Evolutionary conservation across 139 green algal genomes (phyloP).

Genomic region (Chlamydomonas urium): DNA sequence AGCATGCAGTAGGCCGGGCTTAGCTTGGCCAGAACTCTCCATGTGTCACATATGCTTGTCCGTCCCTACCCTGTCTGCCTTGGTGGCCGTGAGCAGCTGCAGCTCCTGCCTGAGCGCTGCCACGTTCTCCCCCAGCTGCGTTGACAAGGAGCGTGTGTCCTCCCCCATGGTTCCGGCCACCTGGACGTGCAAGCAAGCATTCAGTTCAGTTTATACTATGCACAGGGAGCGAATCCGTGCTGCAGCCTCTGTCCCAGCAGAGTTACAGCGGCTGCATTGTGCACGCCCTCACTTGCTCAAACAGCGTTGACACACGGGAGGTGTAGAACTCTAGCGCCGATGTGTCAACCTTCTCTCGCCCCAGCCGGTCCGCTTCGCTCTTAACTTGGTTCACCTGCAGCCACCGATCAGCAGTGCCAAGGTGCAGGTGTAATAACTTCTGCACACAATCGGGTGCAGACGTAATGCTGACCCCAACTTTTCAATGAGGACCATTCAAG

Average conservation of each 20-base stretch:
- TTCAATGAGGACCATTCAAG: no score
- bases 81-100: background rate
- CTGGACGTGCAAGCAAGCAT: background rate
- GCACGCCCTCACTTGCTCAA: conserved; percentile 1
- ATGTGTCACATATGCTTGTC: background rate
- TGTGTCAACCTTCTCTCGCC: conserved; percentile 34
- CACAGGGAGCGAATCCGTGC: no score
- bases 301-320: background rate
- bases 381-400: conserved; percentile 25
- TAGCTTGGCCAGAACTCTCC: background rate
- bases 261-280: no score
- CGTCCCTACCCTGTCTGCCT: conserved; percentile 5
- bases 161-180: background rate
- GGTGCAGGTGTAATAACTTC: background rate
- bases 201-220: background rate
- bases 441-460: no score
- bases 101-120: background rate
- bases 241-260: no score
- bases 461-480: no score
- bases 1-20: no score
- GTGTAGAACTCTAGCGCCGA: conserved; percentile 38
- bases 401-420: background rate
- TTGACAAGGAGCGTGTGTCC: background rate
- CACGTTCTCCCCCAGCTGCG: background rate
- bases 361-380: conserved; percentile 29